Evolutionary conservation across 2,329 filamentous ascomycete genomes (phyloP), one percentile per base, ranked within the genome.

Genomic region (Hymenoscyphus salicellus): DNA sequence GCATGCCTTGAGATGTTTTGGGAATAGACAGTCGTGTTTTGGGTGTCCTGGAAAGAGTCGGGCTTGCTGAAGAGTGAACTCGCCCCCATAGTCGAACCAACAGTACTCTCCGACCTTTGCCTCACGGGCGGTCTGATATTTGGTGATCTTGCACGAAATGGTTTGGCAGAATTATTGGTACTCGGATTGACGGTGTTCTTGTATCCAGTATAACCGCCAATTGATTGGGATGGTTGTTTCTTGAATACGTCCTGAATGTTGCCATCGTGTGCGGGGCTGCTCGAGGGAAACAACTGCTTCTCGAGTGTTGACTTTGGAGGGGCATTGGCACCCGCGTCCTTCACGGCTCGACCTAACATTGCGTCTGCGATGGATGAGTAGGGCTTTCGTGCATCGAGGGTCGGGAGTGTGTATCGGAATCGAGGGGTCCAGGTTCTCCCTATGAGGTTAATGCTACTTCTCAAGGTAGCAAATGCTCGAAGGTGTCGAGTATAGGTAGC

Each of bases 261-360:
- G 46, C 76, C 76, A 73, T 75, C 72, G 30, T 78, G 73, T 55
- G 74, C 76, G 14, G 83, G 82, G 69, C 81, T 86, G 75, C 83
- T 87, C 0, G 86, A 86, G 3, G 84, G 81, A 68, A 87, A 85
- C 17, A 84, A 77, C 64, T 84, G 79, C 73, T 86, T 85, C 4
- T 79, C 66, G 30, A 70, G 63, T 43, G 68, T 64, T 10, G 62
- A 65, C 46, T 52, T 74, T n/a, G 68, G 65, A 5, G 66, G 62
- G 63, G 69, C 65, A 64, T 65, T 63, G 6, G 36, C 30, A 16
- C n/a, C 38, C n/a, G 20, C 20, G 17, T 65, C 65, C 52, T 72
- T 70, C 3, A 66, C 63, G 30, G 74, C 75, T 55, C 73, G 67
- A 28, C 62, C 60, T 63, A 79, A 68, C 77, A 79, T 79, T 55